phyloP scores from a whole-genome alignment of 2,329 filamentous ascomycete genomes.

The Aureobasidium pullulans region DNA sequence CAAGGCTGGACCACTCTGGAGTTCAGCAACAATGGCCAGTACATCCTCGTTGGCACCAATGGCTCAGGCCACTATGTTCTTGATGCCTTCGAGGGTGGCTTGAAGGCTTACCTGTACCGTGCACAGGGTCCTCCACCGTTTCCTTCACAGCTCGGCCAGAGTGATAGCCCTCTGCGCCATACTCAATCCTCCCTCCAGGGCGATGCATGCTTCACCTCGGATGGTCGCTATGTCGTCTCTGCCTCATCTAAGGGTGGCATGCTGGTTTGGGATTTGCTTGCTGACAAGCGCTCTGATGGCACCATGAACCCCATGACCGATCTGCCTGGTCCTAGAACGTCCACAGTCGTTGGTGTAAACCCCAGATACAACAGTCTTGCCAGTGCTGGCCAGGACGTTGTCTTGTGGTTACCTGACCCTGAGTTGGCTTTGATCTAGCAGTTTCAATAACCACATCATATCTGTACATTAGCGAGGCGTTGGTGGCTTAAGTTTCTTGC shows the following conservation, averaged over 20 bases:
- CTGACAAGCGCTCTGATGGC: constrained; percentile 48
- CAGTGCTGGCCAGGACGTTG: constrained; percentile 73
- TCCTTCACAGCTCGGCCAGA: constrained; percentile 14
- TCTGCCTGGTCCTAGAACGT: constrained; percentile 56
- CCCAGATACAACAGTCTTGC: constrained; percentile 88
- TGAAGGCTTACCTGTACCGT: constrained; percentile 38
- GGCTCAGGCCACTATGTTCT: constrained; percentile 81
- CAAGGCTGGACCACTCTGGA: constrained; percentile 81
- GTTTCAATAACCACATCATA: not conserved
- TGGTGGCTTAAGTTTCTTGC: constrained; percentile 4
- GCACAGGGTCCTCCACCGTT: constrained; percentile 19
- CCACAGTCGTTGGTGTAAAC: constrained; percentile 76
- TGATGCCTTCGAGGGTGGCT: constrained; percentile 79
- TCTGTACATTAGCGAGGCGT: constrained; percentile 11
- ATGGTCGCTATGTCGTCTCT: constrained; percentile 81
- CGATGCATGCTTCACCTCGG: constrained; percentile 82
- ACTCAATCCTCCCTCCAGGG: constrained; percentile 41
- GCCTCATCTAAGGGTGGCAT: constrained; percentile 66
- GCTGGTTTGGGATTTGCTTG: constrained; percentile 73
- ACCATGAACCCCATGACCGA: constrained; percentile 57
- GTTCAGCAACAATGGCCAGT: constrained; percentile 93
- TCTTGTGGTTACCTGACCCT: constrained; percentile 41
- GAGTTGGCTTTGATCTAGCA: constrained; percentile 23
- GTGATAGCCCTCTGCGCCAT: constrained; percentile 14
- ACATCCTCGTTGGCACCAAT: constrained; percentile 74